These are phyloP conservation scores for Ziziphus jujuba DNA, from an alignment of 306 rosid species.

Conservation along the genomic window DNA sequence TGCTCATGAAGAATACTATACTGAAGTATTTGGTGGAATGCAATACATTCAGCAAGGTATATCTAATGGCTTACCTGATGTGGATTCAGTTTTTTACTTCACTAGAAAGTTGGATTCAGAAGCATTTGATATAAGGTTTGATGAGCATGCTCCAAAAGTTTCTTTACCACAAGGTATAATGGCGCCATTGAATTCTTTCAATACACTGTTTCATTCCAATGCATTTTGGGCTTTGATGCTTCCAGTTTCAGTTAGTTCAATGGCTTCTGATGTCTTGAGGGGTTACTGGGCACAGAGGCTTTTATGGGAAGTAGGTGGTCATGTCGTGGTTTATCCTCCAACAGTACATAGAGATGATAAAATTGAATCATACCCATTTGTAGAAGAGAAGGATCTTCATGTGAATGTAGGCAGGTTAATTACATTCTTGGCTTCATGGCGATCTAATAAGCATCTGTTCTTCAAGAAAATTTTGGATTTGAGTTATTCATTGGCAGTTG, in stretches of 20 bases:
- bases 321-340: conserved; percentile 77
- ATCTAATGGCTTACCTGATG: conserved; percentile 79
- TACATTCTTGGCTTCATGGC: conserved; percentile 65
- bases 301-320: conserved; percentile 91
- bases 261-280: conserved; percentile 91
- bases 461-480: conserved; percentile 75
- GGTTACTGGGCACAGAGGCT: conserved; percentile 93
- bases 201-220: conserved; percentile 69
- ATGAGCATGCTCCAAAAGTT: conserved; percentile 74
- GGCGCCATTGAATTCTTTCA: conserved; percentile 83
- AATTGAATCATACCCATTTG: conserved; percentile 72
- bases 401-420: conserved; percentile 78
- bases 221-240: conserved; percentile 97
- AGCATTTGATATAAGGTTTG: conserved; percentile 65
- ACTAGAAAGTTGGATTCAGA: conserved; percentile 67
- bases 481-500: conserved; percentile 67
- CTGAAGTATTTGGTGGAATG: conserved; percentile 38
- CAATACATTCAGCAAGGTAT: conserved; percentile 45
- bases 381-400: conserved; percentile 91
- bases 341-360: conserved; percentile 72
- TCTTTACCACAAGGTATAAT: conserved; percentile 79
- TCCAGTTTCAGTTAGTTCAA: conserved; percentile 83
- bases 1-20: conserved; percentile 25
- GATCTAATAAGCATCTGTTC: conserved; percentile 55
- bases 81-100: conserved; percentile 83